Evolutionary conservation across 1,139 yeast genomes (phyloP).

Genomic region (Suhomyces atakaporum): DNA sequence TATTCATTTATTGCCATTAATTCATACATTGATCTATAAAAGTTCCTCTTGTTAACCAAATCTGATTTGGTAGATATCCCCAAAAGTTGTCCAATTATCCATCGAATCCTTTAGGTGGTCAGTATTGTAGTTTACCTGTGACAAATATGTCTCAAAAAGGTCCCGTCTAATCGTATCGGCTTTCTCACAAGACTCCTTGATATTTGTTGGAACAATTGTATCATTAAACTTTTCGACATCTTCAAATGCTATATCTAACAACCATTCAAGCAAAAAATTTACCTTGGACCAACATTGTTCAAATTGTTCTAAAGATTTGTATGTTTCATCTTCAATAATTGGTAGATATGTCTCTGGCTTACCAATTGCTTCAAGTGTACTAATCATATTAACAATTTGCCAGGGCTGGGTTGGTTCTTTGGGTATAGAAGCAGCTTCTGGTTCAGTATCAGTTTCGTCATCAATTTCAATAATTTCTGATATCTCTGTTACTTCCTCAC

Average conservation of each 20-base stretch:
- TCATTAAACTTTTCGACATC: constrained; percentile 7
- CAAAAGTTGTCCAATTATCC: constrained; percentile 1
- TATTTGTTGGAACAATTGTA: not conserved
- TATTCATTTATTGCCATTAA: too few species aligned
- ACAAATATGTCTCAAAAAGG: too few species aligned
- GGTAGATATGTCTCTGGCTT: constrained; percentile 19
- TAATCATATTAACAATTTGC: constrained; percentile 12
- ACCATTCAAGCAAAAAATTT: constrained; percentile 25
- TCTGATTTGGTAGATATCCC: constrained; percentile 2
- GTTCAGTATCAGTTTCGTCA: constrained; percentile 4
- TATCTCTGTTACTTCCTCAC: constrained; percentile 5
- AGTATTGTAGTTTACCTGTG: too few species aligned
- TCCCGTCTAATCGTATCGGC: too few species aligned
- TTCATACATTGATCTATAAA: too few species aligned
- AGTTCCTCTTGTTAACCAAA: too few species aligned
- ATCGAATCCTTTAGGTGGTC: too few species aligned
- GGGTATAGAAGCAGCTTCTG: too few species aligned
- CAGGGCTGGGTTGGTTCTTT: constrained; percentile 6
- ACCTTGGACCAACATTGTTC: constrained; percentile 26
- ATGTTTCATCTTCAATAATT: constrained; percentile 26
- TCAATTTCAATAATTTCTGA: constrained; percentile 3
- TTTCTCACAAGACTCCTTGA: too few species aligned
- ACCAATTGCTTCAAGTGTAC: constrained; percentile 13
- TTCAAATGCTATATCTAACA: constrained; percentile 15
- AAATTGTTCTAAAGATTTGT: constrained; percentile 19